phyloP scores from a whole-genome alignment of 1,284 basidiomycete species.

The Sanghuangporus sanghuang region DNA sequence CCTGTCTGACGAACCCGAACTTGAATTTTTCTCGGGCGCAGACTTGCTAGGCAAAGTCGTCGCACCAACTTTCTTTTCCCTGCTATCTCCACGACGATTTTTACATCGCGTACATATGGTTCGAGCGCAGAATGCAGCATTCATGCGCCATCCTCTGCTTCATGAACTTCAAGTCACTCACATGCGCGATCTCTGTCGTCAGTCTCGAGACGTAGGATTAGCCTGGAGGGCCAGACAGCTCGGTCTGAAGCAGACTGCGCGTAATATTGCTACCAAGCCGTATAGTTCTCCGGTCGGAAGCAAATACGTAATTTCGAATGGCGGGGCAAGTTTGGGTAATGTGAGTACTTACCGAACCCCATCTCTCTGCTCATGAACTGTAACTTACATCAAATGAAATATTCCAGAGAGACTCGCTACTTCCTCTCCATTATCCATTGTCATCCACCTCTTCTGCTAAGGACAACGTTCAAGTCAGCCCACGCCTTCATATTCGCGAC shows the following conservation, averaged over 20 bases:
- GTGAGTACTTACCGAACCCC: slow-evolving; percentile 26
- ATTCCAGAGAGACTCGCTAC: slow-evolving; percentile 29
- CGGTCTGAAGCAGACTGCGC: background rate
- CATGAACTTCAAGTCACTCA: slow-evolving; percentile 36
- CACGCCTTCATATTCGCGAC: slow-evolving; percentile 14
- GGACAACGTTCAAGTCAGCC: background rate
- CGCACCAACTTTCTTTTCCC: slow-evolving; percentile 32
- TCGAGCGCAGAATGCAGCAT: slow-evolving; percentile 31
- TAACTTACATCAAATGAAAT: background rate
- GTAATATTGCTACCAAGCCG: background rate
- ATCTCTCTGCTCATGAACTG: background rate
- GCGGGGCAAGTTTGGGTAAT: slow-evolving; percentile 46
- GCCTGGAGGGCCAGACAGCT: slow-evolving; percentile 24
- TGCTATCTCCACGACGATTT: slow-evolving; percentile 44
- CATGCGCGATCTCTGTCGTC: slow-evolving; percentile 26
- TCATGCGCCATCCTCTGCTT: slow-evolving; percentile 42
- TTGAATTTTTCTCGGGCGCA: background rate
- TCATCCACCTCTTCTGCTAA: background rate
- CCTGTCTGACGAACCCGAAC: background rate
- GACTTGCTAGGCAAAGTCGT: background rate
- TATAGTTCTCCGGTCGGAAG: background rate
- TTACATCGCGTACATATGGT: slow-evolving; percentile 36
- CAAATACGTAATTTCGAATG: slow-evolving; percentile 30
- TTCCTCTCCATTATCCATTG: slow-evolving; percentile 28
- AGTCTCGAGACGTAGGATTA: slow-evolving; percentile 23